phyloP scores from a whole-genome alignment of 2,329 filamentous ascomycete species.

The Verticillium nubilum region DNA sequence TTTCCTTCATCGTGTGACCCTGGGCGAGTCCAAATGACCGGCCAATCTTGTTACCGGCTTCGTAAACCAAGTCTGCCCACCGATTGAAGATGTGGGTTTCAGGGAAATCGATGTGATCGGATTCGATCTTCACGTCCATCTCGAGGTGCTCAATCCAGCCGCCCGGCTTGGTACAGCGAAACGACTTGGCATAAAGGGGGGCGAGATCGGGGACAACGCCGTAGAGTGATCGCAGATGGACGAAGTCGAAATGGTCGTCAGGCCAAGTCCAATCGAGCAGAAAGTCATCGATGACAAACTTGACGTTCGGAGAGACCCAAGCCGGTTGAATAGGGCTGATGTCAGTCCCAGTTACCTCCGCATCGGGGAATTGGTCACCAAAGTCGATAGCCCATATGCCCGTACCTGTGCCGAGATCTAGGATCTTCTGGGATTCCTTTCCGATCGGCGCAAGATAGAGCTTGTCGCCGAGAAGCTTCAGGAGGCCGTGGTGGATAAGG shows the following conservation, averaged over 20 bases:
- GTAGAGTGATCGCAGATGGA: constrained; percentile 49
- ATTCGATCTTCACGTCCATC: too few species aligned
- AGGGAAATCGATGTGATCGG: too few species aligned
- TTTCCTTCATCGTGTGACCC: too few species aligned
- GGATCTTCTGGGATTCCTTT: constrained; percentile 21
- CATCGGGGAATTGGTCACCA: constrained; percentile 35
- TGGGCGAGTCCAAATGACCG: too few species aligned
- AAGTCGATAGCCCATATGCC: constrained; percentile 54
- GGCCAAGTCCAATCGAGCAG: constrained; percentile 44
- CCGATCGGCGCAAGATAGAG: constrained; percentile 4
- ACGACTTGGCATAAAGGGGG: constrained; percentile 41
- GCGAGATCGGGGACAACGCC: constrained; percentile 49
- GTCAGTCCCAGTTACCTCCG: constrained; percentile 46
- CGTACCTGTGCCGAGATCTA: constrained; percentile 52
- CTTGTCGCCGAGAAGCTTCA: constrained; percentile 2
- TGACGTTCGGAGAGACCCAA: constrained; percentile 49
- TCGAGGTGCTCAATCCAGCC: constrained; percentile 32
- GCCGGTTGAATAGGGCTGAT: constrained; percentile 52
- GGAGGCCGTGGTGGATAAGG: constrained; percentile 3
- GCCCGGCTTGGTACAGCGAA: constrained; percentile 43
- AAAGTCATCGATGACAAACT: constrained; percentile 57
- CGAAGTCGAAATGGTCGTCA: constrained; percentile 46
- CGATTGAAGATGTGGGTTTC: too few species aligned
- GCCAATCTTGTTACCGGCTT: too few species aligned
- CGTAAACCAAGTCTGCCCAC: too few species aligned